Base-by-base conservation (phyloP, 192 early-diverging fungal genomes). In the Coemansia sp. region DNA sequence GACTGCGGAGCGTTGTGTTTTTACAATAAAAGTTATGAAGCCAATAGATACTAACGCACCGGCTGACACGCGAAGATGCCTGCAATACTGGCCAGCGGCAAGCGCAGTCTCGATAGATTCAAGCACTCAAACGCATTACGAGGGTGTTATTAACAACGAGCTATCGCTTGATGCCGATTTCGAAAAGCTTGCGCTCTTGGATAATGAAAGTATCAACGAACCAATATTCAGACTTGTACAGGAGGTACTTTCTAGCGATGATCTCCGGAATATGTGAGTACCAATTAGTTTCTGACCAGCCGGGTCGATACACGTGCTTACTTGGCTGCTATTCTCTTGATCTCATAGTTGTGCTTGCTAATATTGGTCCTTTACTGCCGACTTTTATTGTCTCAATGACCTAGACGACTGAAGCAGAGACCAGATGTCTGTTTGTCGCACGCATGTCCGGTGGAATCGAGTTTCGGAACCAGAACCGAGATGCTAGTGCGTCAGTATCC, bases 21-120 rank as follows among this genome's bases (percentile, higher is more conserved):
- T 3, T 29, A 52, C 49, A 8, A 25, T 3, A 10, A 9, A 52
- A 22, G 23, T 3, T 3, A 79, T 79, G 76, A 67, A 62, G 50
- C 71, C 75, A 23, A 79, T 73, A 38, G 67, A 70, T 42, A 68
- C 61, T 15, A 20, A 48, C 2, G 71, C 36, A 2, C 77, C 77
- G 0, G 77, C 77, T 3, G 73, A 74, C 23, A 80, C 77, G 15
- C 72, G 63, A 17, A 62, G 53, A 25, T 80, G 77, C 55, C 54
- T 80, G n/a, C 69, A 66, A 25, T 71, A 74, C 63, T 80, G 77
- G 76, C 72, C 77, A 35, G 65, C 65, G 13, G 40, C 38, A 29
- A 63, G 69, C 34, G 65, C 73, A 22, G 43, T 71, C 2, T 34
- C 77, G n/a, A 34, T 74, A 6, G 59, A 80, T 29, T 36, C 55